A percentile compares a stretch with the other conserved stretches of the same genome.
Conservation (phyloP, 345 rosid species). For the Eucalyptus curtisii region DNA sequence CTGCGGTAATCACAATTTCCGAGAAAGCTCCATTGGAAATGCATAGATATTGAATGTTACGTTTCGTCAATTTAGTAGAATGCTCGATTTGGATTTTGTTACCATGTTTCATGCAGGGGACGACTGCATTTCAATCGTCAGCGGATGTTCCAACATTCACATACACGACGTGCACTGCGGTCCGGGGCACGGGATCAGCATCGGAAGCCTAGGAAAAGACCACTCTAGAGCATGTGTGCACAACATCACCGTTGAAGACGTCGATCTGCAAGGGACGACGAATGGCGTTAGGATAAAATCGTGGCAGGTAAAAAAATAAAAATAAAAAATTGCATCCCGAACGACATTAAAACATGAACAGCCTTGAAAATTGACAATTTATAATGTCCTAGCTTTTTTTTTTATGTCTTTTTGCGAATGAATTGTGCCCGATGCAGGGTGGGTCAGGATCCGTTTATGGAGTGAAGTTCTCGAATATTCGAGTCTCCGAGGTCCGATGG, state of each 20-base stretch:
- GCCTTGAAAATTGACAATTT: background rate
- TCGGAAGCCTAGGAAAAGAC: constrained; percentile 20
- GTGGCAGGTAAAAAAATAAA: constrained; percentile 3
- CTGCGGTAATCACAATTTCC: background rate
- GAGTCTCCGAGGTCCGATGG: constrained; percentile 10
- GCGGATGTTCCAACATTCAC: constrained; percentile 13
- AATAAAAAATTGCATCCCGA: background rate
- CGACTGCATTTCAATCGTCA: constrained; percentile 23
- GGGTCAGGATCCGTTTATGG: constrained; percentile 16
- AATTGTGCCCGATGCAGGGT: background rate
- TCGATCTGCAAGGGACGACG: constrained; percentile 3
- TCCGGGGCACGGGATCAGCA: constrained; percentile 34
- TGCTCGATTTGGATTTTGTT: background rate
- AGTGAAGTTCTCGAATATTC: constrained; percentile 9
- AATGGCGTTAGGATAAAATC: constrained; percentile 26
- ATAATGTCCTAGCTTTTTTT: background rate
- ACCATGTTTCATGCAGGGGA: constrained; percentile 5
- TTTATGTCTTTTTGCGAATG: background rate
- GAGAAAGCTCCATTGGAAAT: background rate
- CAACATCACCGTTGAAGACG: constrained; percentile 9
- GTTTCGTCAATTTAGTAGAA: background rate
- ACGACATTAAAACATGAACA: background rate
- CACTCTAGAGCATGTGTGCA: constrained; percentile 21
- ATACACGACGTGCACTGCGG: constrained; percentile 18
- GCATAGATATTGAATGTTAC: background rate